These are phyloP conservation scores for Stagonosporopsis vannaccii DNA, from an alignment of 2,329 filamentous ascomycete genomes.

Conservation along the genomic window DNA sequence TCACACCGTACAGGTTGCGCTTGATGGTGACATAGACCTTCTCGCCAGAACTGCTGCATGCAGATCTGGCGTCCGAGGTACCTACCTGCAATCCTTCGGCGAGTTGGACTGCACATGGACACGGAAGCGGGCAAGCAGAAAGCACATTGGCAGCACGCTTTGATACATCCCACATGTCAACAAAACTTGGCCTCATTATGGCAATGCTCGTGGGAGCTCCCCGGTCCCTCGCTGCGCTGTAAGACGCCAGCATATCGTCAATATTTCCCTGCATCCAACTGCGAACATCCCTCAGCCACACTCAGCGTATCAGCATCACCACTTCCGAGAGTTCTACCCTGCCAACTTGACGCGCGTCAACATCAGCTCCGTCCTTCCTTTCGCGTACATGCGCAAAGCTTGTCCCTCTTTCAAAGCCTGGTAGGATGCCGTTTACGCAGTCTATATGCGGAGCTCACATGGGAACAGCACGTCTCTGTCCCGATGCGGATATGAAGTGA, in stretches of 20 bases:
- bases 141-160: neutral
- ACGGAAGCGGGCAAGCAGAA: slow-evolving; percentile 8
- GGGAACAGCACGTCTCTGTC: slow-evolving; percentile 2
- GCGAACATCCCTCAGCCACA: slow-evolving; percentile 5
- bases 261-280: slow-evolving; percentile 26
- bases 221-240: slow-evolving; percentile 24
- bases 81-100: slow-evolving; percentile 5
- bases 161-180: neutral
- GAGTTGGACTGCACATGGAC: slow-evolving; percentile 7
- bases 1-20: slow-evolving; percentile 23
- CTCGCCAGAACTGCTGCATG: slow-evolving; percentile 23
- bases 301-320: slow-evolving; percentile 2
- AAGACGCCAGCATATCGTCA: slow-evolving; percentile 27
- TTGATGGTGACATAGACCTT: slow-evolving; percentile 25
- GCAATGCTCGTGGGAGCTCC: slow-evolving; percentile 1
- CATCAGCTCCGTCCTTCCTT: slow-evolving; percentile 4
- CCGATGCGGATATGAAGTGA: neutral
- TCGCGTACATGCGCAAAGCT: neutral
- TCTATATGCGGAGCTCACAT: neutral
- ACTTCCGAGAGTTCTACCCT: neutral
- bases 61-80: slow-evolving; percentile 23
- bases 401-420: neutral
- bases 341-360: slow-evolving; percentile 15
- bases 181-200: neutral
- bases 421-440: neutral